These are phyloP conservation scores for Pisolithus albus DNA, from an alignment of 768 basidiomycete species.

Conservation along the genomic window DNA sequence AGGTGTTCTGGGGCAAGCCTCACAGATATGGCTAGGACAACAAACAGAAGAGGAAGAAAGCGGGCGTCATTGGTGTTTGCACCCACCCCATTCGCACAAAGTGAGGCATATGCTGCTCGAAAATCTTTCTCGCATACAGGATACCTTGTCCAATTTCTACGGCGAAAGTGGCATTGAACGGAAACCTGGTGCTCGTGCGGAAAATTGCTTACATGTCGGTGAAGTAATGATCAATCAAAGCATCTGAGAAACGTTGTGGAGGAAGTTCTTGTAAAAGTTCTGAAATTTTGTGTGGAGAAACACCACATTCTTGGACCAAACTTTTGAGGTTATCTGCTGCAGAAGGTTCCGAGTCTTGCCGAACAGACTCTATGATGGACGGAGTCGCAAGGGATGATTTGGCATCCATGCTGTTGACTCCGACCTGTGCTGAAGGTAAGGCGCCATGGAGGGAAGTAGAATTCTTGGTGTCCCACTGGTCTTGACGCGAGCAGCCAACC, in stretches of 20 bases:
- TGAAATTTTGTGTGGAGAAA: conserved; percentile 82
- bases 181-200: not conserved
- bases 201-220: conserved; percentile 48
- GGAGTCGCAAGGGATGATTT: conserved; percentile 24
- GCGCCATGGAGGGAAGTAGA: conserved; percentile 8
- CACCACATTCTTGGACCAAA: conserved; percentile 88
- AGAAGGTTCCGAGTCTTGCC: conserved; percentile 36
- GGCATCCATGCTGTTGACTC: conserved; percentile 20
- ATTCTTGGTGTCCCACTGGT: conserved; percentile 21
- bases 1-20: conserved; percentile 81
- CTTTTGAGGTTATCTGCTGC: conserved; percentile 81
- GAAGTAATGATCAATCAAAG: conserved; percentile 81
- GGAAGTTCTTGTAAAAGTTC: conserved; percentile 88
- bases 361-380: conserved; percentile 35
- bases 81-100: conserved; percentile 54
- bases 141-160: conserved; percentile 89
- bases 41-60: conserved; percentile 88
- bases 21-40: conserved; percentile 82
- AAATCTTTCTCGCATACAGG: conserved; percentile 85
- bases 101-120: conserved; percentile 58
- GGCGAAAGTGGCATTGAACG: conserved; percentile 1
- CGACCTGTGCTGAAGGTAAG: conserved; percentile 14
- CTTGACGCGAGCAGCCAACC: conserved; percentile 32
- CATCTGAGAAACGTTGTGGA: conserved; percentile 64
- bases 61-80: conserved; percentile 72